Percentiles rank a stretch among this genome's conserved stretches.
phyloP scores from a whole-genome alignment of 2,329 filamentous ascomycete species.

The Purpureocillium takamizusanense region DNA sequence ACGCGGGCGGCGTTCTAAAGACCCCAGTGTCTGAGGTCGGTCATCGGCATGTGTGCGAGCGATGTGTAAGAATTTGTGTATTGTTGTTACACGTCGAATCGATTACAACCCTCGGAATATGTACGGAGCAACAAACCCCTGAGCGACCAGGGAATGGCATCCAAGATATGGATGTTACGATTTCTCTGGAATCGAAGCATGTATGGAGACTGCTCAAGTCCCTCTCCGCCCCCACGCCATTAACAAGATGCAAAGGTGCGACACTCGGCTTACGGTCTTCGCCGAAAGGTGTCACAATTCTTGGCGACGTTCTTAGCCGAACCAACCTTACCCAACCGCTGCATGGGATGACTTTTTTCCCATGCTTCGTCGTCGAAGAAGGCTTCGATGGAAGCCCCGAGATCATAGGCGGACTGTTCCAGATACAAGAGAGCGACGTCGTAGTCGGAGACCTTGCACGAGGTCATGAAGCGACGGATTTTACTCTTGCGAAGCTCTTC shows the following conservation, averaged over 20 bases:
- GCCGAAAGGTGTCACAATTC: slow-evolving; percentile 22
- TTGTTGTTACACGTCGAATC: slow-evolving; percentile 17
- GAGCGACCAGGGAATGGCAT: not conserved
- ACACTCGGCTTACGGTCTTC: slow-evolving; percentile 11
- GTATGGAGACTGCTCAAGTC: too few species aligned
- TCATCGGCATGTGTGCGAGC: not conserved
- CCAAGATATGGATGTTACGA: not conserved
- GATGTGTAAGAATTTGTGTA: slow-evolving; percentile 1
- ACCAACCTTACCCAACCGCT: slow-evolving; percentile 10
- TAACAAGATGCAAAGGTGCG: too few species aligned
- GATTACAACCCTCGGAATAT: slow-evolving; percentile 4
- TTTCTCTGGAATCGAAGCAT: too few species aligned
- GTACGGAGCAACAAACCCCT: too few species aligned
- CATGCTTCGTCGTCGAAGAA: slow-evolving; percentile 67
- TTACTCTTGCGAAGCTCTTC: slow-evolving; percentile 63
- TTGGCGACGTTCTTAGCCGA: slow-evolving; percentile 19
- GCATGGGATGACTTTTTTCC: slow-evolving; percentile 57
- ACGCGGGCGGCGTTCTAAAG: slow-evolving; percentile 49
- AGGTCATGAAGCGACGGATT: slow-evolving; percentile 70
- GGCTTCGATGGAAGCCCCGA: slow-evolving; percentile 52
- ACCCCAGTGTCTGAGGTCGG: not conserved
- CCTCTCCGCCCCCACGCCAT: too few species aligned
- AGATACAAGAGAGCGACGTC: slow-evolving; percentile 69
- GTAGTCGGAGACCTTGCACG: slow-evolving; percentile 68
- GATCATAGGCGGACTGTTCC: slow-evolving; percentile 57